phyloP scores from a whole-genome alignment of 495 filamentous ascomycete genomes.

The Xylaria acuta region DNA sequence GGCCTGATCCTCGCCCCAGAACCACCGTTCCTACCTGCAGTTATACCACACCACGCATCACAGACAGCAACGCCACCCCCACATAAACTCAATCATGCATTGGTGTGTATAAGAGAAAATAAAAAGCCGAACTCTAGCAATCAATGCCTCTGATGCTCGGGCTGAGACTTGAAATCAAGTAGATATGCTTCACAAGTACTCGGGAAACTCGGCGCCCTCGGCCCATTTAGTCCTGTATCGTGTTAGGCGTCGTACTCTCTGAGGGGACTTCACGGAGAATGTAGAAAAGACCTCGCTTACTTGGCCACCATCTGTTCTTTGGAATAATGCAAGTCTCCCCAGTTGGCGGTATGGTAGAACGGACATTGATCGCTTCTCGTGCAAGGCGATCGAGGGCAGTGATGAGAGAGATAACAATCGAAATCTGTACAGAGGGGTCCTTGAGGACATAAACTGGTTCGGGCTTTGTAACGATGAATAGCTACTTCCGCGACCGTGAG shows the following conservation, averaged over 20 bases:
- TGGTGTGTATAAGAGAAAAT: slow-evolving; percentile 14
- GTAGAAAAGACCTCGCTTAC: slow-evolving; percentile 30
- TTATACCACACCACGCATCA: neutral
- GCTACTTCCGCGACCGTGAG: slow-evolving; percentile 38
- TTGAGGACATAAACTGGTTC: slow-evolving; percentile 41
- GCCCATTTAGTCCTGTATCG: slow-evolving; percentile 36
- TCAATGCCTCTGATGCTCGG: neutral
- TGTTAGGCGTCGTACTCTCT: neutral
- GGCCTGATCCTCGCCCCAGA: slow-evolving; percentile 15
- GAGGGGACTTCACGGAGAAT: neutral
- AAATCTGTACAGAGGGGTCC: slow-evolving; percentile 40
- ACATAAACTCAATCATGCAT: neutral
- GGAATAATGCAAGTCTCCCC: slow-evolving; percentile 39
- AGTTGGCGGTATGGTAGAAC: slow-evolving; percentile 38
- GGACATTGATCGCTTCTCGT: slow-evolving; percentile 35
- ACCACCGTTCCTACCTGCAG: neutral
- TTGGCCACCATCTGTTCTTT: slow-evolving; percentile 38
- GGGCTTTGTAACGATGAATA: slow-evolving; percentile 43
- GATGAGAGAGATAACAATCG: slow-evolving; percentile 43
- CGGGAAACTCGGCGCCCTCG: slow-evolving; percentile 36
- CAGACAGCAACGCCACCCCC: neutral
- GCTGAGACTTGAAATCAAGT: neutral
- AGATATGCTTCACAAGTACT: slow-evolving; percentile 25
- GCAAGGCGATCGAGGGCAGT: slow-evolving; percentile 37
- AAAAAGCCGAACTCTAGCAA: neutral